These are phyloP conservation scores for Pseudoturritis turrita DNA, from an alignment of 345 rosid species.

Conservation along the genomic window DNA sequence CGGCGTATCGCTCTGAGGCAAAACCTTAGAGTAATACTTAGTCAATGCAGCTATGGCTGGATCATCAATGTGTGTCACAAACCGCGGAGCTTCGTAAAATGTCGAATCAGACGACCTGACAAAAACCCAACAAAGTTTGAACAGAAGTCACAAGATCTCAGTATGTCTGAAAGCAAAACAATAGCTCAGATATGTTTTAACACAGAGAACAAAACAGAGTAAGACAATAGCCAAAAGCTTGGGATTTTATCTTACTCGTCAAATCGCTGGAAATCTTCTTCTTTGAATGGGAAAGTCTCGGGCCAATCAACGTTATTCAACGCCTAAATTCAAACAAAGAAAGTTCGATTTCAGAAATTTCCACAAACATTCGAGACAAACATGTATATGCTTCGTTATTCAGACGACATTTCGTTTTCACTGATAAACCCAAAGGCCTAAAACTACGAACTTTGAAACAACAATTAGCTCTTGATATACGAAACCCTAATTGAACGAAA, in stretches of 20 bases:
- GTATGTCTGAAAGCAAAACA: neutral
- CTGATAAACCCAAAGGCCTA: neutral
- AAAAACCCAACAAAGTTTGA: neutral
- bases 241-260: conserved; percentile 54
- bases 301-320: conserved; percentile 85
- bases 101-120: conserved; percentile 67
- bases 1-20: conserved; percentile 74
- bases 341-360: neutral
- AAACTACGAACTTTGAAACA: neutral
- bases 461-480: neutral
- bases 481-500: neutral
- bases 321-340: conserved; percentile 33
- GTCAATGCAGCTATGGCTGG: conserved; percentile 86
- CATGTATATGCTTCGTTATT: neutral
- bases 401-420: neutral
- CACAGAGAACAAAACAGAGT: conserved; percentile 3
- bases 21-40: conserved; percentile 66
- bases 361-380: neutral
- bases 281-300: conserved; percentile 80
- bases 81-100: conserved; percentile 80
- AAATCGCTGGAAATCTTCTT: conserved; percentile 81
- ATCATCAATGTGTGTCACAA: conserved; percentile 91
- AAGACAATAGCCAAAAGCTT: neutral
- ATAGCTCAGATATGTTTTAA: neutral
- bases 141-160: neutral